Evolutionary conservation across 1,139 yeast genomes (phyloP), one percentile per base, ranked within the genome.

Genomic region (Suhomyces yuchorum): DNA sequence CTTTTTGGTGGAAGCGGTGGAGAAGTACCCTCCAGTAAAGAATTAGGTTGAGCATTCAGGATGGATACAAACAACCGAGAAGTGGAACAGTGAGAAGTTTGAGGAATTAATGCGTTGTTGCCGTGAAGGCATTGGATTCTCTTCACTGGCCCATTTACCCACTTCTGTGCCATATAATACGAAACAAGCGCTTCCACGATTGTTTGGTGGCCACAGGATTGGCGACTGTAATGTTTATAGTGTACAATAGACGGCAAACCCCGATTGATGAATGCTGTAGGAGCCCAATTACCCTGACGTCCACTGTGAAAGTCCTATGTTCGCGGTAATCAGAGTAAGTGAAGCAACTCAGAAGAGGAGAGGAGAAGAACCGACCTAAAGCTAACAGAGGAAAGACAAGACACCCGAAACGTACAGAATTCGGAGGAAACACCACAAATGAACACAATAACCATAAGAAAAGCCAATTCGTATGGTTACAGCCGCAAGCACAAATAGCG

Each of bases 1-100:
- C 68, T 93, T 93, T 61, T 71, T 90, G 60, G 87, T 85, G 45
- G 96, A 88, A 49, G 78, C 81, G 8, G 85, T 85, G 56, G 82
- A 77, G 46, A 84, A 84, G 68, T 83, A 84, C 58, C 78, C 76
- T 19, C 67, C 77, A 18, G 59, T 69, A 50, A 74, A 73, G 56
- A 64, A 69, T 45, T 60, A 46, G 37, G 30, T 26, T 26, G 30
- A 26, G n/a, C 30, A 26, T 12, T 26, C 30, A 11, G 14, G 34
- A 14, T 30, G 11, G 18, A 14, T 15, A 30, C 34, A 30, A 15
- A 14, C 17, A 14, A 14, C 34, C 17, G 34, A 30, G 19, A 9
- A 30, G 17, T 30, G 34, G 34, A 14, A 30, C 18, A 30, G 34
- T 7, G 18, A 30, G 19, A 14, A 7, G 11, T 14, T 30, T 6